Evolutionary conservation across 179 eudicot species (phyloP), one percentile per base, ranked within the genome.

Genomic region (Pouteria campechiana): DNA sequence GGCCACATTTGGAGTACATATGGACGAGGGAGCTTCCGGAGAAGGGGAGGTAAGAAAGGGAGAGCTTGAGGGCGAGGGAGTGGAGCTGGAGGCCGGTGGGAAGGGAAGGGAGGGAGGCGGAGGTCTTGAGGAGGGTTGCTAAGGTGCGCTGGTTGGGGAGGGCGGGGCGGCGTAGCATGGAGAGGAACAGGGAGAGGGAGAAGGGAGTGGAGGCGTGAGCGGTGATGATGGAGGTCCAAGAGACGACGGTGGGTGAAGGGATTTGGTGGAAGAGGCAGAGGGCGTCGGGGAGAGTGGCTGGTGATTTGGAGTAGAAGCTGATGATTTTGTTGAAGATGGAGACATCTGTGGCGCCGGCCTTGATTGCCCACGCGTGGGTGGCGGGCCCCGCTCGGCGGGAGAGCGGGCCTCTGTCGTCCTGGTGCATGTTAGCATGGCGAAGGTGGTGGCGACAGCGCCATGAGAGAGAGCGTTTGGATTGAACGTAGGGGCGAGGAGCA

Each of bases 221-320:
- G 23, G 92, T 77, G 64, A 77, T 77, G 18, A 81, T 62, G 59
- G 92, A 36, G 3, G 90, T 74, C 84, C 90, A 81, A 36, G 90
- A 77, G 38, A 74, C 79, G 35, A 72, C 71, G 55, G 68, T 65
- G 9, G 85, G 85, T n/a, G 49, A 57, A 23, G 85, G 66, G 50
- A 77, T 65, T 50, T 47, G 70, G 18, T 19, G 54, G 69, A 77
- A 74, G 54, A 74, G 37, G 6, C 28, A 39, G 24, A 69, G 33
- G 21, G 81, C 66, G 9, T 50, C 34, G 32, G 61, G 17, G n/a
- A 46, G 46, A 12, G 37, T 66, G 37, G 38, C 27, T n/a, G n/a
- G n/a, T 49, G 72, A 65, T 32, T 71, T 77, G 15, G 84, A 68
- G 75, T 81, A 81, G 39, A 43, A 46, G 4, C 75, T 76, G 60